Evolutionary conservation across 768 basidiomycete genomes (phyloP).

Genomic region (Hortiboletus flavorubellus): DNA sequence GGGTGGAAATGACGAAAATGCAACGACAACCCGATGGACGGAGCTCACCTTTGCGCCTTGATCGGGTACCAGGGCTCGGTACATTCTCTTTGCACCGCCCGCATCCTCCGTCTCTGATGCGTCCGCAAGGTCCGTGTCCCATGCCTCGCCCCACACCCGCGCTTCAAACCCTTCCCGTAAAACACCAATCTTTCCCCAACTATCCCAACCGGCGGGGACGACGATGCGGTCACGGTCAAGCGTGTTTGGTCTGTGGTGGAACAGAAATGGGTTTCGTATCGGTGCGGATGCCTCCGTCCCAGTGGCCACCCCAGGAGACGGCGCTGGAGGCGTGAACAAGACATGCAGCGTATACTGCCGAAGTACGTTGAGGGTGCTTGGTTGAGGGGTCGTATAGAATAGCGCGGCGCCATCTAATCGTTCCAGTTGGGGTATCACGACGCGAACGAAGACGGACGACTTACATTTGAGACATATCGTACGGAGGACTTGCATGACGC

Average conservation of each 20-base stretch:
- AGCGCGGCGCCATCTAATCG: slow-evolving; percentile 83
- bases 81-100: slow-evolving; percentile 62
- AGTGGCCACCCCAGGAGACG: slow-evolving; percentile 38
- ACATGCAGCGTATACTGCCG: slow-evolving; percentile 79
- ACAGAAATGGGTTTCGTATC: slow-evolving; percentile 79
- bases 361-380: slow-evolving; percentile 68
- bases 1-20: neutral
- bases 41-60: slow-evolving; percentile 63
- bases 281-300: slow-evolving; percentile 43
- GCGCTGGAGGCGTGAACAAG: slow-evolving; percentile 61
- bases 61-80: slow-evolving; percentile 69
- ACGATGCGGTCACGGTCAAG: slow-evolving; percentile 91
- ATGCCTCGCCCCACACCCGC: slow-evolving; percentile 72
- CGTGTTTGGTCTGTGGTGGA: slow-evolving; percentile 83
- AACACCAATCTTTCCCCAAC: slow-evolving; percentile 93
- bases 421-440: slow-evolving; percentile 1
- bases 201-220: slow-evolving; percentile 96
- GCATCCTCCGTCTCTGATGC: slow-evolving; percentile 40
- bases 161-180: slow-evolving; percentile 91
- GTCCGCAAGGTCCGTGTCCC: slow-evolving; percentile 66
- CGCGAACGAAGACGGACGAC: slow-evolving; percentile 28
- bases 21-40: neutral
- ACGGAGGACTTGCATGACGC: slow-evolving; percentile 91
- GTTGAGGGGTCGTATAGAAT: slow-evolving; percentile 87
- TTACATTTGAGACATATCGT: slow-evolving; percentile 90